Percentiles rank a stretch among this genome's conserved stretches.
These are phyloP conservation scores for Ophiorrhiza pumila DNA, from an alignment of 257 asterid genomes.

Conservation along the genomic window DNA sequence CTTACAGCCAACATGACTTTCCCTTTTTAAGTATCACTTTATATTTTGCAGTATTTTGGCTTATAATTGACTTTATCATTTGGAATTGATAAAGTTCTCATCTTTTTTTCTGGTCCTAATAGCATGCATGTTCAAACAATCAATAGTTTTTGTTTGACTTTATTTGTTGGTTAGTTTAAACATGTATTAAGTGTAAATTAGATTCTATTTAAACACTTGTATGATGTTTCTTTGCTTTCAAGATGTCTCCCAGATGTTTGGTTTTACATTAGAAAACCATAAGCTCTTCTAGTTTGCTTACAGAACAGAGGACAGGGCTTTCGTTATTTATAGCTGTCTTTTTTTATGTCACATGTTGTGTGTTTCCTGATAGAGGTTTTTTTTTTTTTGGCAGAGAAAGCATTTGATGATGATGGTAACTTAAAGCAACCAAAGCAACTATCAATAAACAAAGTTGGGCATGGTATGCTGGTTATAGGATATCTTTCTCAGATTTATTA, in stretches of 20 bases:
- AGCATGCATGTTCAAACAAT: not conserved
- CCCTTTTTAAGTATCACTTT: not conserved
- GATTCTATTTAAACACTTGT: not conserved
- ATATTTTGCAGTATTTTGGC: not conserved
- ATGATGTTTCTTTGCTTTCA: not conserved
- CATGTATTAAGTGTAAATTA: not conserved
- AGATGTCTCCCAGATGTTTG: too few relatives aligned
- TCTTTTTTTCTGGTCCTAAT: not conserved
- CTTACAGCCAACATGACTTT: not conserved
- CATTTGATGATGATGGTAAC: conserved; percentile 64
- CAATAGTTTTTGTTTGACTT: not conserved
- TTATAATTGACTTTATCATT: not conserved
- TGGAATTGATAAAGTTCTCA: not conserved
- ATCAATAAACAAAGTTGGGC: conserved; percentile 87
- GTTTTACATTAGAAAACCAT: not conserved
- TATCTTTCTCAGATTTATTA: not conserved
- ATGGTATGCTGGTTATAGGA: conserved; percentile 42
- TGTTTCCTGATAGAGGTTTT: conserved; percentile 2
- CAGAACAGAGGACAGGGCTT: not conserved
- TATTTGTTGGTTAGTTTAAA: not conserved
- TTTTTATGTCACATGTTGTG: not conserved
- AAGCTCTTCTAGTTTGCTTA: not conserved
- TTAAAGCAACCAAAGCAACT: conserved; percentile 68
- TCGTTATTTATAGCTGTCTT: not conserved
- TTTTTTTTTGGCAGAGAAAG: conserved; percentile 54